Conservation (phyloP, 257 asterid species). For the Gentiana macrophylla region DNA sequence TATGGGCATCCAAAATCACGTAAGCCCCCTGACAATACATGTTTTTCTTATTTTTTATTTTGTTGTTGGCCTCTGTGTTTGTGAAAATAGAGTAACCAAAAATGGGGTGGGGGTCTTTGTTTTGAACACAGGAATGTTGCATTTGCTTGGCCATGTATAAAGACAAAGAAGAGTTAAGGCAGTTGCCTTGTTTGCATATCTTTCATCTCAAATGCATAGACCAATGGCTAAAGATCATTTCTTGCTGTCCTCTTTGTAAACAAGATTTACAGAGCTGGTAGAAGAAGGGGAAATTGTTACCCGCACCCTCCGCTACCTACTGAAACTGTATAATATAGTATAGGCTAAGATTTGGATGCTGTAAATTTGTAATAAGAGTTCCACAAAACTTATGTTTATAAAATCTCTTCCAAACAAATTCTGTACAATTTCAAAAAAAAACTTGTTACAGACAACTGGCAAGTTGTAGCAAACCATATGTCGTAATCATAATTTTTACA, state of each 20-base stretch:
- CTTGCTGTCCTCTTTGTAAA: slow-evolving; percentile 65
- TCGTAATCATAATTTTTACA: slow-evolving; percentile 4
- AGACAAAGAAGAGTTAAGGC: slow-evolving; percentile 79
- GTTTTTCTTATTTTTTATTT: background rate
- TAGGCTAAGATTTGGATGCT: too few species aligned
- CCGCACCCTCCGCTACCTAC: too few species aligned
- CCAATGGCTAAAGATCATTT: slow-evolving; percentile 83
- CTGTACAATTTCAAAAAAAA: too few species aligned
- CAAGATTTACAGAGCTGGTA: slow-evolving; percentile 24
- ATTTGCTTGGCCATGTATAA: slow-evolving; percentile 73
- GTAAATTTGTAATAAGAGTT: too few species aligned
- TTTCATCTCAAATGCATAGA: slow-evolving; percentile 88
- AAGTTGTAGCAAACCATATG: too few species aligned
- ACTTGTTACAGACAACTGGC: too few species aligned
- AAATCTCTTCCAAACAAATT: too few species aligned
- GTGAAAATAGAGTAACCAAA: background rate
- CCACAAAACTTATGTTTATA: too few species aligned
- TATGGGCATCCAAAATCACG: slow-evolving; percentile 38
- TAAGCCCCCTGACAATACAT: slow-evolving; percentile 12
- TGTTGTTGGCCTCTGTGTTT: background rate
- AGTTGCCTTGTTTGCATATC: slow-evolving; percentile 69
- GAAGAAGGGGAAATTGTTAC: too few species aligned
- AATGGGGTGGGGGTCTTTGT: background rate
- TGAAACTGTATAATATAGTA: too few species aligned
- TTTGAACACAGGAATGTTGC: slow-evolving; percentile 71